A percentile compares a stretch with the other conserved stretches of the same genome.
These are phyloP conservation scores for Aspergillus ochraceoroseus DNA, from an alignment of 2,329 filamentous ascomycete genomes.

Conservation along the genomic window DNA sequence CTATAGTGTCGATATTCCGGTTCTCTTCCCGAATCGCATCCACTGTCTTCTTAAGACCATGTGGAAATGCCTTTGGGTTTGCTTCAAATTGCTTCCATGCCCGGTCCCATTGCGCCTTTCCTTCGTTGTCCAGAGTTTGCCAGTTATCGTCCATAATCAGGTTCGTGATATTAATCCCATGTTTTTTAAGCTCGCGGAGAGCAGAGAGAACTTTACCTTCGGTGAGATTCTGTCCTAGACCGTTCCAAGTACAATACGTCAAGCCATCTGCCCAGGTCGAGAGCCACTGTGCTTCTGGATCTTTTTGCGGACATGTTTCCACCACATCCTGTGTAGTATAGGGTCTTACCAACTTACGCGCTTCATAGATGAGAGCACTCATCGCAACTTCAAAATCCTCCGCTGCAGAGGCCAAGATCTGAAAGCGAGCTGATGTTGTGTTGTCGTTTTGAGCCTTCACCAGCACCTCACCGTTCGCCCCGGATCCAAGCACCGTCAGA, in stretches of 20 bases:
- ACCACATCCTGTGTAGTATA: conserved; percentile 20
- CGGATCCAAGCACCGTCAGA: conserved; percentile 63
- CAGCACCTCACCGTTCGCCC: conserved; percentile 60
- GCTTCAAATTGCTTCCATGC: conserved; percentile 83
- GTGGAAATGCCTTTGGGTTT: conserved; percentile 70
- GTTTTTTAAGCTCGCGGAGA: conserved; percentile 63
- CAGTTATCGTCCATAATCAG: conserved; percentile 97
- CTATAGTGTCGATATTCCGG: conserved; percentile 72
- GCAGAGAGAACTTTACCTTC: conserved; percentile 74
- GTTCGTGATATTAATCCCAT: conserved; percentile 72
- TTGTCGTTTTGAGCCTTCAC: conserved; percentile 70
- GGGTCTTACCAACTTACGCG: conserved; percentile 58
- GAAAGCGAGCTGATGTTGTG: conserved; percentile 50
- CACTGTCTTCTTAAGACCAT: conserved; percentile 69
- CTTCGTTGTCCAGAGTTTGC: conserved; percentile 66
- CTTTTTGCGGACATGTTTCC: conserved; percentile 33
- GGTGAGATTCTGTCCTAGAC: conserved; percentile 74
- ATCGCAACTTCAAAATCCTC: conserved; percentile 69
- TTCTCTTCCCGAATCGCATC: conserved; percentile 63
- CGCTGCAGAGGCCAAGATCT: conserved; percentile 66
- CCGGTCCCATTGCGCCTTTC: conserved; percentile 49
- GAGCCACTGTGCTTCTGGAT: conserved; percentile 56
- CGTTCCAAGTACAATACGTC: conserved; percentile 97
- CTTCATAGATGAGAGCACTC: conserved; percentile 79
- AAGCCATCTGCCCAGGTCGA: conserved; percentile 89